Evolutionary conservation across 805 yeast species (phyloP), one percentile per base, ranked within the genome.

Genomic region (Spathaspora hagerdaliae): DNA sequence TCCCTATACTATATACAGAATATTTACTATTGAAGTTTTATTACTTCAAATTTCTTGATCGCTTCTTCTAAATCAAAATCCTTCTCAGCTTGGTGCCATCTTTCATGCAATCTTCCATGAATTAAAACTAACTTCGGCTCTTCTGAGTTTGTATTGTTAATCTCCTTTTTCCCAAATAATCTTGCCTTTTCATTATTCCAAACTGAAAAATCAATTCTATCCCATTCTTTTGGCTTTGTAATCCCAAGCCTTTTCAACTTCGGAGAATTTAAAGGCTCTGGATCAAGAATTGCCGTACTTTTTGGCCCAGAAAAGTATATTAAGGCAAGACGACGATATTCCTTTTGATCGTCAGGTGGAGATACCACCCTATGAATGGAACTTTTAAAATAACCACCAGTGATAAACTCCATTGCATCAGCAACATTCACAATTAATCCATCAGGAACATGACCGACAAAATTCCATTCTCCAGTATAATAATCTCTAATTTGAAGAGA

Each of bases 181-280:
- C 73, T 57, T 2, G 75, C 76, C 50, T 75, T 75, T 41, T 70
- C 77, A 19, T 68, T 69, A 44, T 72, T 61, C 67, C 67, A 61
- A 39, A 58, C 53, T 11, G 47, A 48, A 45, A 57, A 62, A 4
- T 59, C 53, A 26, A 62, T 62, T 41, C 53, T 55, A 8, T 60
- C 60, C 67, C 67, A 62, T 46, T 60, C 64, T 12, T 47, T 32
- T 1, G 63, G 64, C 36, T 56, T 58, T 26, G 26, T 41, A 37
- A 49, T 41, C 24, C 65, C 64, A 26, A 61, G 45, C 31, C 54
- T 42, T 32, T 51, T 38, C 32, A 61, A 51, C 43, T 60, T 61
- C 1, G 61, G 61, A 3, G 61, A 57, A 31, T 56, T 53, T 39
- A 61, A 51, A 2, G 55, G 54, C 38, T 58, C 64, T 2, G 65